A percentile compares a stretch with the other conserved stretches of the same genome.
Evolutionary conservation across 441 rosid genomes (phyloP).

Genomic region (Sinapis alba): DNA sequence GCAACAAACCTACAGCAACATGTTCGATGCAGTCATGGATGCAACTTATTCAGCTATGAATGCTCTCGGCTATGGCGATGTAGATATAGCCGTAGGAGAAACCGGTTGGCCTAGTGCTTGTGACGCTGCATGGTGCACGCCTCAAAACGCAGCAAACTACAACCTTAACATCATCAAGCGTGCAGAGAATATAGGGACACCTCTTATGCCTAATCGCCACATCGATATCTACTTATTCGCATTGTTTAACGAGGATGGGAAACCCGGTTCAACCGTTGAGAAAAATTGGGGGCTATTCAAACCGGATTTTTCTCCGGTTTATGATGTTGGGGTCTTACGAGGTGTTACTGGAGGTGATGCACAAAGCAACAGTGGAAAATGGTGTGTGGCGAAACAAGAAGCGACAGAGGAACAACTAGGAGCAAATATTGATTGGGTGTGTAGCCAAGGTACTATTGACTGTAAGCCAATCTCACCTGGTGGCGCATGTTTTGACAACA

Average conservation of each 20-base stretch:
- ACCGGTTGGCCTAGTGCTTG: slow-evolving; percentile 63
- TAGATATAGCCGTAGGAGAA: slow-evolving; percentile 45
- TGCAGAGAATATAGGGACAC: slow-evolving; percentile 45
- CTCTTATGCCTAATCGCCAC: slow-evolving; percentile 52
- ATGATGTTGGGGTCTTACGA: slow-evolving; percentile 33
- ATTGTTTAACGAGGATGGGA: slow-evolving; percentile 54
- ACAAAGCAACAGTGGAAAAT: background rate
- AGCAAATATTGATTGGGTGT: background rate
- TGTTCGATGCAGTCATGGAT: slow-evolving; percentile 48
- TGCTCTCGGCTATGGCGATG: slow-evolving; percentile 46
- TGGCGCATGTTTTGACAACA: slow-evolving; percentile 9
- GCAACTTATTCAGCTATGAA: slow-evolving; percentile 47
- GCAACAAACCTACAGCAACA: slow-evolving; percentile 41
- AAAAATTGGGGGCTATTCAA: slow-evolving; percentile 52
- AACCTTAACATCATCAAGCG: slow-evolving; percentile 41
- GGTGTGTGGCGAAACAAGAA: slow-evolving; percentile 10
- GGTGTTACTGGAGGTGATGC: background rate
- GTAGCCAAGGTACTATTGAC: background rate
- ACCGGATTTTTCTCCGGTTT: slow-evolving; percentile 53
- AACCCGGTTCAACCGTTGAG: slow-evolving; percentile 48
- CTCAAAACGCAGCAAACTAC: slow-evolving; percentile 41
- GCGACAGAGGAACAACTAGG: background rate
- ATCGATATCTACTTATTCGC: slow-evolving; percentile 53
- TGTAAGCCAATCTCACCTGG: background rate
- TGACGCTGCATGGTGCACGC: slow-evolving; percentile 39